These are phyloP conservation scores for Bisporella sp. DNA, from an alignment of 2,329 filamentous ascomycete species.

Conservation along the genomic window DNA sequence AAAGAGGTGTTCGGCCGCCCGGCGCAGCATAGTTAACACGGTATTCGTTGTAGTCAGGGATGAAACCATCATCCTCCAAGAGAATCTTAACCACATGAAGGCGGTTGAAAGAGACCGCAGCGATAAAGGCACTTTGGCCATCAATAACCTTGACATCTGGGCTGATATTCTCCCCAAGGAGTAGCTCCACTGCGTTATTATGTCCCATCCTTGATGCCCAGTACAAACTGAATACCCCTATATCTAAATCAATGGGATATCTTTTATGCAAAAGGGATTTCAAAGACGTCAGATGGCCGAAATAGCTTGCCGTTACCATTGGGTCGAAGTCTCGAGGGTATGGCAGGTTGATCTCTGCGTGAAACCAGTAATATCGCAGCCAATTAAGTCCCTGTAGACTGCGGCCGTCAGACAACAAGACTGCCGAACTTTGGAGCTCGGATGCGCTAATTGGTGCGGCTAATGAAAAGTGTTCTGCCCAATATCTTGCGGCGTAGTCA, in stretches of 20 bases:
- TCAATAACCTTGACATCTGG: conserved; percentile 13
- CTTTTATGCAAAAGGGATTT: background rate
- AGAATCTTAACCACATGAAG: conserved; percentile 22
- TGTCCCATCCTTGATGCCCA: conserved; percentile 27
- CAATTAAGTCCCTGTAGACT: conserved; percentile 25
- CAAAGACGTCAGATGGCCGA: conserved; percentile 24
- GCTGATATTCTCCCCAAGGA: conserved; percentile 19
- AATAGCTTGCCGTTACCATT: conserved; percentile 27
- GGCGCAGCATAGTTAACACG: conserved; percentile 17
- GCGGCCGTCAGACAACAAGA: conserved; percentile 6
- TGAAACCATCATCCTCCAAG: conserved; percentile 16
- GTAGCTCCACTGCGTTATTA: conserved; percentile 13
- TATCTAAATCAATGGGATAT: conserved; percentile 9
- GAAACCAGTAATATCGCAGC: conserved; percentile 26
- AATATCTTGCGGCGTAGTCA: conserved; percentile 31
- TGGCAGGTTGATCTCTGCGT: conserved; percentile 17
- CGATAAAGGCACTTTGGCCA: conserved; percentile 24
- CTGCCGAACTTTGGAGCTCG: conserved; percentile 1
- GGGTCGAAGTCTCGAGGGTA: conserved; percentile 17
- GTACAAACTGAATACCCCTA: conserved; percentile 21
- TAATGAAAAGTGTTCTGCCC: conserved; percentile 28
- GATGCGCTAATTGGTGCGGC: background rate
- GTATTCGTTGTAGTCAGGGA: conserved; percentile 6
- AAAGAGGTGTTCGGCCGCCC: conserved; percentile 26
- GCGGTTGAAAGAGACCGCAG: conserved; percentile 24